A percentile compares a stretch with the other conserved stretches of the same genome.
Evolutionary conservation across 768 basidiomycete genomes (phyloP).

Genomic region (Filobasidium wieringae): DNA sequence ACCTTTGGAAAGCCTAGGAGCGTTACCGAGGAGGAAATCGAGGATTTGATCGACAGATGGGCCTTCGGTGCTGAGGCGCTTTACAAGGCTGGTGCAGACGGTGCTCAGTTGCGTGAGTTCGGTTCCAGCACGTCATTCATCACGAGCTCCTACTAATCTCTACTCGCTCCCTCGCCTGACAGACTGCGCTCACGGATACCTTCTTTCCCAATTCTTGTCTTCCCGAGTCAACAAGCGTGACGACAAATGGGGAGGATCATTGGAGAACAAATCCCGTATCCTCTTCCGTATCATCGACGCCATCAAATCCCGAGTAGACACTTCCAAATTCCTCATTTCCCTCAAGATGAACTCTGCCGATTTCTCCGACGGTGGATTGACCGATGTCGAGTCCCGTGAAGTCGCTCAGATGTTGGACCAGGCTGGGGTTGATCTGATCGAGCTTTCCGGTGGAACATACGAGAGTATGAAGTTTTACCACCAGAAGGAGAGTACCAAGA

Average conservation of each 20-base stretch:
- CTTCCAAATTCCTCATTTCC: conserved; percentile 10
- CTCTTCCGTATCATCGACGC: conserved; percentile 35
- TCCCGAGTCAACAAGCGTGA: conserved; percentile 38
- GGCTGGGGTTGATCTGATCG: conserved; percentile 41
- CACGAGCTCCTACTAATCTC: neutral
- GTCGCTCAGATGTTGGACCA: conserved; percentile 38
- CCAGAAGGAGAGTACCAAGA: conserved; percentile 32
- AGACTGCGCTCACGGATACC: conserved; percentile 19
- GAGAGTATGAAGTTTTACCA: conserved; percentile 24
- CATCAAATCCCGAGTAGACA: conserved; percentile 20
- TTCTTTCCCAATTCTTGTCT: conserved; percentile 35
- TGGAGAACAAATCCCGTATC: conserved; percentile 39
- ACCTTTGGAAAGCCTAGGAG: conserved; percentile 22
- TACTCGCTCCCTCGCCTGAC: neutral
- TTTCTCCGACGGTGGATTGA: conserved; percentile 31
- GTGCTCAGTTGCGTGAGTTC: conserved; percentile 15
- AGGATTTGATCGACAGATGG: conserved; percentile 21
- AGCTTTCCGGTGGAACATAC: conserved; percentile 42
- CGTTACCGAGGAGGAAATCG: conserved; percentile 18
- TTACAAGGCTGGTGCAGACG: conserved; percentile 20
- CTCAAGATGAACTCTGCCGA: conserved; percentile 11
- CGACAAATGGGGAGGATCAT: conserved; percentile 38
- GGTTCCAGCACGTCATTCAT: neutral
- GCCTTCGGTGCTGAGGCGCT: conserved; percentile 18
- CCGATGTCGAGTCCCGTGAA: conserved; percentile 34